Percentiles rank a stretch among this genome's conserved stretches.
These are phyloP conservation scores for Polyporus tsugae DNA, from an alignment of 1,284 basidiomycete species.

Conservation along the genomic window DNA sequence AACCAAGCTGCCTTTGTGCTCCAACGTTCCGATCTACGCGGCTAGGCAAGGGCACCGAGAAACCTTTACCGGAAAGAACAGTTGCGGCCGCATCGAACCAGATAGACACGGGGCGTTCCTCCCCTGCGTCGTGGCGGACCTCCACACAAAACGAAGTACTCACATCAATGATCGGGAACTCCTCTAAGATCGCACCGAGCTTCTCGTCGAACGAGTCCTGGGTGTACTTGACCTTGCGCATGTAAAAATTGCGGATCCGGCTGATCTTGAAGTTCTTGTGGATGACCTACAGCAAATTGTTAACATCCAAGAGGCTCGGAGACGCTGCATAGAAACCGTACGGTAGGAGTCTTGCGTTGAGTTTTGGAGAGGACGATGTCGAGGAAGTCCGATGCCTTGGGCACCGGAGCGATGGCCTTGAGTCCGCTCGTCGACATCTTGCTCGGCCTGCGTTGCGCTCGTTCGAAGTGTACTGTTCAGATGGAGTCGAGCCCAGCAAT, in stretches of 20 bases:
- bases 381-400: constrained; percentile 93
- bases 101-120: too few species aligned
- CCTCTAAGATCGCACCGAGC: constrained; percentile 90
- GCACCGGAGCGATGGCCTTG: constrained; percentile 97
- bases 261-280: constrained; percentile 99
- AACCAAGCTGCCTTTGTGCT: too few species aligned
- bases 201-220: constrained; percentile 99
- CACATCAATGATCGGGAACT: constrained; percentile 98
- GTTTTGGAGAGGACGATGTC: constrained; percentile 96
- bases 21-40: too few species aligned
- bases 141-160: constrained; percentile 39
- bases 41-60: too few species aligned
- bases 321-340: constrained; percentile 44
- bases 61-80: too few species aligned
- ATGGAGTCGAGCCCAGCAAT: not conserved
- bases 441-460: constrained; percentile 17
- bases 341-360: constrained; percentile 96
- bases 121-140: too few species aligned
- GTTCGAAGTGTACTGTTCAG: not conserved
- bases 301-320: not conserved
- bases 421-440: constrained; percentile 88
- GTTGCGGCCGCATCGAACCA: too few species aligned
- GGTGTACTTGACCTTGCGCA: constrained; percentile 99
- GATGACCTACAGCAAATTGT: constrained; percentile 68
- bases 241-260: constrained; percentile 94